Conservation (phyloP, 2,329 filamentous ascomycete genomes). For the Incumbomyces lentus region DNA sequence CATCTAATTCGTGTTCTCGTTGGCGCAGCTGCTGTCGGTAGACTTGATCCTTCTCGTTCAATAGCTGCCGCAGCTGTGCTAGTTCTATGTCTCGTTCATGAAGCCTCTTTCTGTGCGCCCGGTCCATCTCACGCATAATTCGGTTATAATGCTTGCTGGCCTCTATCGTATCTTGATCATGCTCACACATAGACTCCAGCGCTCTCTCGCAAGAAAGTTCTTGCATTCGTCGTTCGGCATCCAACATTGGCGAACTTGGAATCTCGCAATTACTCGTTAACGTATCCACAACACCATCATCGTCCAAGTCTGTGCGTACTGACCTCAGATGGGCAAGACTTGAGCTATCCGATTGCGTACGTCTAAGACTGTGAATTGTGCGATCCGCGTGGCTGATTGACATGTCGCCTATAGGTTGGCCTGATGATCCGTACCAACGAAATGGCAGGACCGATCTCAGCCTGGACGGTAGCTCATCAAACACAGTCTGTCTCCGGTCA, state of each 20-base stretch:
- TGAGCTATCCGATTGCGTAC: slow-evolving; percentile 4
- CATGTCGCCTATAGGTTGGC: not conserved
- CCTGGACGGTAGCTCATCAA: not conserved
- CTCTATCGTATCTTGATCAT: not conserved
- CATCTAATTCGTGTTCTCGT: slow-evolving; percentile 21
- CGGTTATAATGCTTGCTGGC: slow-evolving; percentile 22
- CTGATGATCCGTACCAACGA: not conserved
- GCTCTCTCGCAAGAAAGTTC: not conserved
- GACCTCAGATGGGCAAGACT: not conserved
- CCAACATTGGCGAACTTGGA: not conserved
- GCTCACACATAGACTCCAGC: no score
- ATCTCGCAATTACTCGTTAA: no score
- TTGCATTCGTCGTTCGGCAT: slow-evolving; percentile 2
- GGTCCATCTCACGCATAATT: slow-evolving; percentile 25
- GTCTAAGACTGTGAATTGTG: not conserved
- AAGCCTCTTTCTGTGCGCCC: slow-evolving; percentile 22
- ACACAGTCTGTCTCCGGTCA: not conserved
- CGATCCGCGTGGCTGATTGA: not conserved
- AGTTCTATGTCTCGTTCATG: slow-evolving; percentile 24
- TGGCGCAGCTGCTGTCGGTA: slow-evolving; percentile 24
- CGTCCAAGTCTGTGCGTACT: not conserved
- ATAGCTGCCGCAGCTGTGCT: slow-evolving; percentile 20
- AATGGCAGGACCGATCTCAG: not conserved
- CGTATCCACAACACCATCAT: not conserved
- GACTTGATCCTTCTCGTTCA: slow-evolving; percentile 25